Percentiles rank a stretch among this genome's conserved stretches.
Evolutionary conservation across 305 asterid genomes (phyloP).

Genomic region (Ilex paraguariensis): DNA sequence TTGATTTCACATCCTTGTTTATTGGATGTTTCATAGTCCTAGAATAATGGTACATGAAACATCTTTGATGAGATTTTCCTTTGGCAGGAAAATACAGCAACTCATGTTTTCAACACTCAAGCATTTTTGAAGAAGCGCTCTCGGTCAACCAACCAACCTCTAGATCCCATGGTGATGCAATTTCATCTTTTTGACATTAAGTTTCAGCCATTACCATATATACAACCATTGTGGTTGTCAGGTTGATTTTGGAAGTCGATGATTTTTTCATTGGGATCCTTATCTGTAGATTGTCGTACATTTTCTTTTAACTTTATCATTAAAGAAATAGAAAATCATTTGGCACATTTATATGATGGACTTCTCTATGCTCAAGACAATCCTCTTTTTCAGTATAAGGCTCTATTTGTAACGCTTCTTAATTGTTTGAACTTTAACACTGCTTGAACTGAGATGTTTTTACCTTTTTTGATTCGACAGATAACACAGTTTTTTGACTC

Average conservation of each 20-base stretch:
- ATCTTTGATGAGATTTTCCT: constrained; percentile 13
- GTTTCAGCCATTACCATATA: not conserved
- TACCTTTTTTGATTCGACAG: constrained; percentile 43
- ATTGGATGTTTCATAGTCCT: constrained; percentile 12
- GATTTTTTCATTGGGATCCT: not conserved
- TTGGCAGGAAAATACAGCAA: constrained; percentile 81
- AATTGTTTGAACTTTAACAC: constrained; percentile 5
- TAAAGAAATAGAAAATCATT: not conserved
- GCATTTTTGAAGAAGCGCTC: constrained; percentile 94
- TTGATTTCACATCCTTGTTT: constrained; percentile 24
- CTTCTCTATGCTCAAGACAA: no score
- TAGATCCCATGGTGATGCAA: constrained; percentile 73
- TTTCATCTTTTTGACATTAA: not conserved
- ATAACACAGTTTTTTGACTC: constrained; percentile 88
- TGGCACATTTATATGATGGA: no score
- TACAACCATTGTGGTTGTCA: not conserved
- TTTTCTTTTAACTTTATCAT: constrained; percentile 7
- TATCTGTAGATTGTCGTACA: not conserved
- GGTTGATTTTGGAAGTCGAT: not conserved
- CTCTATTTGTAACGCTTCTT: no score
- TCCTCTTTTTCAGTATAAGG: no score
- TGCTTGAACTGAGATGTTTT: constrained; percentile 15
- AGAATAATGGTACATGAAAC: constrained; percentile 5
- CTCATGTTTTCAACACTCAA: constrained; percentile 81
- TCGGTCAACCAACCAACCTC: constrained; percentile 88